Evolutionary conservation across 2,329 filamentous ascomycete genomes (phyloP), one percentile per base, ranked within the genome.

Genomic region (Ophiognomonia clavigignenti-juglandacearum): DNA sequence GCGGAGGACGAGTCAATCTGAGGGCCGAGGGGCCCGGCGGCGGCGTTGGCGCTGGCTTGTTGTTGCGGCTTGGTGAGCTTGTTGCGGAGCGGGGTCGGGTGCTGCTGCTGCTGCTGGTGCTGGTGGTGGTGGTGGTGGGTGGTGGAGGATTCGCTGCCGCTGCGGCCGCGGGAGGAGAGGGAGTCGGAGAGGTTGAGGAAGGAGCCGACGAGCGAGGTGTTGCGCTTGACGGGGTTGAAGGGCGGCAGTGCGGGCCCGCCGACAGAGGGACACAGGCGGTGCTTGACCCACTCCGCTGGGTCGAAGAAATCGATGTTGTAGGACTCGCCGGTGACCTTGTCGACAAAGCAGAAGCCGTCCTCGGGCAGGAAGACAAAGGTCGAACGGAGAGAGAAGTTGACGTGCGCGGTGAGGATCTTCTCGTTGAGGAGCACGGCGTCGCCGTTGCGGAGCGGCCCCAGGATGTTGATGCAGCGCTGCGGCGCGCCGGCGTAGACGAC

Each of bases 341-440:
- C 85, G 58, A 96, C 75, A 63, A 96, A 97, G 65, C 90, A 95
- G 59, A 82, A 83, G 0, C 90, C 90, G 56, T 93, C 85, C 48
- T 96, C 85, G 0, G 92, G 92, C 1, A 97, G 74, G 8, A 96
- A 81, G 10, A 84, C 82, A 59, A 88, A 96, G 35, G 83, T 91
- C 0, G 90, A 95, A 7, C 92, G 80, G 41, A 97, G 82, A 0
- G 86, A 90, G 59, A 97, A 96, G 66, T 95, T 95, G 56, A 96
- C 91, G 60, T 93, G 88, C 0, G 92, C 90, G 1, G 90, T 96
- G 14, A 97, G 75, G 0, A 96, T 85, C 54, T 88, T 88, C 52
- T 90, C 90, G 58, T 91, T 95, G 50, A 96, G 74, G 1, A 96
- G 75, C 1, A 96, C 90, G 16, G 91, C 87, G 60, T 97, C 91